Conservation (phyloP, 169 alveolate species). For the Cryptosporidium ryanae region DNA sequence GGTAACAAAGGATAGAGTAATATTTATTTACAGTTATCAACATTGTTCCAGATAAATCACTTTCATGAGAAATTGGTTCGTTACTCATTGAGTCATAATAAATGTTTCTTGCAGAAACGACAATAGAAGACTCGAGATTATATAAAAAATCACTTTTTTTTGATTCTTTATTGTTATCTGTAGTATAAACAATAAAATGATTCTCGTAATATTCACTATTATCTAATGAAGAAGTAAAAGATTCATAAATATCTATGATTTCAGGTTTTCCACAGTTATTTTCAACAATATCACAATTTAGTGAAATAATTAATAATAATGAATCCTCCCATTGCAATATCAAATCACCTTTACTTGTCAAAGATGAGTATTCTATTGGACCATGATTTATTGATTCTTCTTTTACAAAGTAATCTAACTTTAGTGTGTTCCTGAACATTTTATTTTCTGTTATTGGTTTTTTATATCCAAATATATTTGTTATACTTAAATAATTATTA, state of each 20-base stretch:
- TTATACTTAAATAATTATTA: slow-evolving; percentile 21
- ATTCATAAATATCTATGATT: slow-evolving; percentile 34
- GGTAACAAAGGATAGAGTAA: slow-evolving; percentile 15
- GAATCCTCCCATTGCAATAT: slow-evolving; percentile 53
- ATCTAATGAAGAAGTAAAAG: slow-evolving; percentile 2
- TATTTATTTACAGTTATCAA: slow-evolving; percentile 37
- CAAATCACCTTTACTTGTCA: slow-evolving; percentile 2
- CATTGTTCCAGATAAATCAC: slow-evolving; percentile 16
- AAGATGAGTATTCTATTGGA: background rate
- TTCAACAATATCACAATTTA: slow-evolving; percentile 28
- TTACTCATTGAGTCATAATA: slow-evolving; percentile 10
- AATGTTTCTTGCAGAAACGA: slow-evolving; percentile 18
- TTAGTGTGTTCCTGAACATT: slow-evolving; percentile 26
- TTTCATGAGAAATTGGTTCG: background rate
- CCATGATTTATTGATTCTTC: slow-evolving; percentile 21
- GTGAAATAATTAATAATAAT: background rate
- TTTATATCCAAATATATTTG: slow-evolving; percentile 33
- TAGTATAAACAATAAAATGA: slow-evolving; percentile 10
- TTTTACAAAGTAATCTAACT: slow-evolving; percentile 17
- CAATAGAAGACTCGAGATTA: background rate
- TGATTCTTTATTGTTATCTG: background rate
- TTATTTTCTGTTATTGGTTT: background rate
- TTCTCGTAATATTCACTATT: slow-evolving; percentile 8
- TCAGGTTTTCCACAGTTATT: slow-evolving; percentile 19
- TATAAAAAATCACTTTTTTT: background rate